Conservation (phyloP, 129 eudicot species). For the Smallanthus sonchifolius region DNA sequence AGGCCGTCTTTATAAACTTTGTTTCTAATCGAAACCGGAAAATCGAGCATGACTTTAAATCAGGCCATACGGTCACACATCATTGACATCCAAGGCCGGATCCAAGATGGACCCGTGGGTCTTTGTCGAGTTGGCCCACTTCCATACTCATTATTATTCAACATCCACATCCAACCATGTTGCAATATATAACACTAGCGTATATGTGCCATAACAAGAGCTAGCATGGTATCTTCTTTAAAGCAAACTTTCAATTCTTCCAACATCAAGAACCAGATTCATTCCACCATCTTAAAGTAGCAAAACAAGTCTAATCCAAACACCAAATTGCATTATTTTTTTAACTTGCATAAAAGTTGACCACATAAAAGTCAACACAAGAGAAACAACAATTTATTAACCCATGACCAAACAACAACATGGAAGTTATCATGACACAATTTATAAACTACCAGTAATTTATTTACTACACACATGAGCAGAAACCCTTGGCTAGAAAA, state of each 20-base stretch:
- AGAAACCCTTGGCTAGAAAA: slow-evolving; percentile 17
- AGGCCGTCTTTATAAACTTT: background rate
- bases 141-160: background rate
- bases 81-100: slow-evolving; percentile 20
- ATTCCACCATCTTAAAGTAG: slow-evolving; percentile 25
- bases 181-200: slow-evolving; percentile 23
- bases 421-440: slow-evolving; percentile 24
- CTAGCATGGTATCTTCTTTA: slow-evolving; percentile 32
- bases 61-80: background rate
- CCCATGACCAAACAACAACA: slow-evolving; percentile 21
- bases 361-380: slow-evolving; percentile 28
- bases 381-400: background rate
- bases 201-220: slow-evolving; percentile 21
- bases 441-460: slow-evolving; percentile 15
- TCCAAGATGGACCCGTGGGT: slow-evolving; percentile 5
- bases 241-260: slow-evolving; percentile 13
- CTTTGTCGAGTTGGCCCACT: background rate
- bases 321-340: slow-evolving; percentile 9
- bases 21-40: background rate
- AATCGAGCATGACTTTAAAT: background rate
- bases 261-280: slow-evolving; percentile 37
- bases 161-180: slow-evolving; percentile 23
- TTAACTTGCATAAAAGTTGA: slow-evolving; percentile 16
- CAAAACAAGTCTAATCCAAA: slow-evolving; percentile 20
- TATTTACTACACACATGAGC: slow-evolving; percentile 35